Base-by-base conservation (phyloP, 768 basidiomycete genomes). In the Boletus pseudo-olivaceus region DNA sequence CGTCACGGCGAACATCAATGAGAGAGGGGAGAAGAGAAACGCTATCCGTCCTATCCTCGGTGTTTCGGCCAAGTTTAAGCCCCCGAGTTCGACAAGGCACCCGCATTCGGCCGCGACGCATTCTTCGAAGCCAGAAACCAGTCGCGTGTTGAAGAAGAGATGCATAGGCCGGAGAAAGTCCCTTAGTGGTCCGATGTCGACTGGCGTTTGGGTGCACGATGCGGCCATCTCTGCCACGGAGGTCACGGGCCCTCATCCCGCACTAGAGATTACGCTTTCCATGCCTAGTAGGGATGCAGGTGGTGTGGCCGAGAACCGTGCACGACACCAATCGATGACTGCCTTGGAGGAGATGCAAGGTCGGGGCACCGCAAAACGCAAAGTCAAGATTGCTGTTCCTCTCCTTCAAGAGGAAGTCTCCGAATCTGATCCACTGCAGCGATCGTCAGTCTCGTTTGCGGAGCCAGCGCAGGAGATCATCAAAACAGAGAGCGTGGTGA, bases 121-220 rank as follows among this genome's bases (percentile, higher is more conserved):
- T 7, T 47, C 55, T 8, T 47, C 56, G 4, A 51, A 43, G 47
- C 51, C 45, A 17, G 55, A 64, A 29, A 56, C 49, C 3, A 60
- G 39, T 19, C 72, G 77, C 47, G 78, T 69, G 3, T 58, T 82
- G 62, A 83, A 84, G 73, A 82, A 81, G 61, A 74, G 82, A 35
- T 83, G 82, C 45, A 72, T 82, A 10, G 78, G 80, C 8, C 67
- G 81, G 51, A 73, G 80, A 49, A 79, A 76, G 62, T 81, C 79
- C 10, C 49, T 75, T 53, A 70, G 61, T 30, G 76, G 72, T 11
- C 65, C 67, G 4, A 37, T 71, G 51, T 67, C 66, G 63, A 54
- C 58, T 37, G 60, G 62, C 7, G 61, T 57, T 9, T 83, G 82
- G 82, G 71, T 80, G 5, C 83, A 82, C 60, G 74, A 78, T 43